phyloP scores from a whole-genome alignment of 345 rosid species.

The Cardamine resedifolia region DNA sequence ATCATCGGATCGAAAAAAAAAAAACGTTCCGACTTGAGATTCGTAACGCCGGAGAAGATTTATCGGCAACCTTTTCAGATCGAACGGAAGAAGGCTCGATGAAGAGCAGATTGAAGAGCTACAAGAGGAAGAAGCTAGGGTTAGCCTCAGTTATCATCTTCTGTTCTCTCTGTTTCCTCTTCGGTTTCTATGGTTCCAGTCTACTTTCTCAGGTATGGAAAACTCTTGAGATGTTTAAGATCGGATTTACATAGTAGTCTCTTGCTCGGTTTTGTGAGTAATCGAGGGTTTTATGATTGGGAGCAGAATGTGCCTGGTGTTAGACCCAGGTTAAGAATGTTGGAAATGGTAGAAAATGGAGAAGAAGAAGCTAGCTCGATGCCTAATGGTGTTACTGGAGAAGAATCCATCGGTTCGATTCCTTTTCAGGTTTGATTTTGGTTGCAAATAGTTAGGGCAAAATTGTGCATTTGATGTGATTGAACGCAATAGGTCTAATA shows the following conservation, averaged over 20 bases:
- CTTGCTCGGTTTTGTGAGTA: neutral
- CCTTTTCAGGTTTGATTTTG: conserved; percentile 64
- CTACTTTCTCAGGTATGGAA: conserved; percentile 49
- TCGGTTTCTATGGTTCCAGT: conserved; percentile 61
- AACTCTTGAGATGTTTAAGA: neutral
- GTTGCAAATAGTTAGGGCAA: neutral
- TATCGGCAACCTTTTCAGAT: conserved; percentile 9
- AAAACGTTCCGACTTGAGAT: neutral
- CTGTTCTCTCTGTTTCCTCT: conserved; percentile 60
- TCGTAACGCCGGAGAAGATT: neutral
- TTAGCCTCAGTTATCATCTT: conserved; percentile 43
- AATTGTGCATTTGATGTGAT: neutral
- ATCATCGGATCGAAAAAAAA: neutral
- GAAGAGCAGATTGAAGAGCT: conserved; percentile 64
- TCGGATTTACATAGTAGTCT: neutral
- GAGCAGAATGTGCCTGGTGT: conserved; percentile 56
- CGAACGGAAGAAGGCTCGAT: conserved; percentile 30
- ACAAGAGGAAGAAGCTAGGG: conserved; percentile 56
- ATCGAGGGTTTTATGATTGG: conserved; percentile 3
- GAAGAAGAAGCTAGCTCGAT: conserved; percentile 37
- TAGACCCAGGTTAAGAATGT: conserved; percentile 56
- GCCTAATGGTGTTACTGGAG: conserved; percentile 72
- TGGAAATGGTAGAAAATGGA: conserved; percentile 43
- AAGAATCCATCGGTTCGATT: conserved; percentile 52
- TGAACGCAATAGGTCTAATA: no score